These are phyloP conservation scores for Boletus subparvulus DNA, from an alignment of 768 basidiomycete species.

Conservation along the genomic window DNA sequence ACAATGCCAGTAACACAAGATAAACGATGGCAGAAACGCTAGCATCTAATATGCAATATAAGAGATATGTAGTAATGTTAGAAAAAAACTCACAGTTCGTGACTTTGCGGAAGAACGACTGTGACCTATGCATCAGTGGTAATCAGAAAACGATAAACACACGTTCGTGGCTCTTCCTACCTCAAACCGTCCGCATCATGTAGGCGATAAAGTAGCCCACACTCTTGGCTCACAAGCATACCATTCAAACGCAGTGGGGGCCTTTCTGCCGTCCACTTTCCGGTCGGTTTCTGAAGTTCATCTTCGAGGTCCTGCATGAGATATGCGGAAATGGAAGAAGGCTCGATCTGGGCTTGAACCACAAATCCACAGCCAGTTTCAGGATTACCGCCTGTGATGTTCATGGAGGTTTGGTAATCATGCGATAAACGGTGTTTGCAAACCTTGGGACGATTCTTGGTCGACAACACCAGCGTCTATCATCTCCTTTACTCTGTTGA, in stretches of 20 bases:
- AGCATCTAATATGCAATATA: slow-evolving; percentile 53
- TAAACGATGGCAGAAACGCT: slow-evolving; percentile 67
- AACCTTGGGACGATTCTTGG: slow-evolving; percentile 43
- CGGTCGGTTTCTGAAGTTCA: slow-evolving; percentile 73
- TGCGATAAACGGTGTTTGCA: slow-evolving; percentile 1
- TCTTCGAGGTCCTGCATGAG: slow-evolving; percentile 71
- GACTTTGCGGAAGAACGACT: slow-evolving; percentile 72
- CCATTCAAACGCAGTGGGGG: slow-evolving; percentile 62
- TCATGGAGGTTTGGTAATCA: background rate
- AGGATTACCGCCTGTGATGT: slow-evolving; percentile 42
- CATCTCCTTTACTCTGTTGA: slow-evolving; percentile 57
- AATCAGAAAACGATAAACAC: background rate
- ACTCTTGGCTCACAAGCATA: slow-evolving; percentile 74
- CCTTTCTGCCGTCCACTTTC: slow-evolving; percentile 54
- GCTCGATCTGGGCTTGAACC: slow-evolving; percentile 64
- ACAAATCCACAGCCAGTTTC: slow-evolving; percentile 61
- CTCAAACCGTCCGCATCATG: slow-evolving; percentile 67
- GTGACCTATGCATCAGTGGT: slow-evolving; percentile 38
- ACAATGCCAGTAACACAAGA: slow-evolving; percentile 61
- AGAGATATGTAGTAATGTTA: slow-evolving; percentile 1
- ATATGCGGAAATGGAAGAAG: slow-evolving; percentile 48
- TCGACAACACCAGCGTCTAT: slow-evolving; percentile 67
- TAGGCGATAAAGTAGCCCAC: slow-evolving; percentile 72
- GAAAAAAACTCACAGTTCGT: slow-evolving; percentile 51
- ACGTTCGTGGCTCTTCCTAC: slow-evolving; percentile 36